A percentile compares a stretch with the other conserved stretches of the same genome.
Conservation (phyloP, 1,139 yeast genomes). For the Pichia sp. region DNA sequence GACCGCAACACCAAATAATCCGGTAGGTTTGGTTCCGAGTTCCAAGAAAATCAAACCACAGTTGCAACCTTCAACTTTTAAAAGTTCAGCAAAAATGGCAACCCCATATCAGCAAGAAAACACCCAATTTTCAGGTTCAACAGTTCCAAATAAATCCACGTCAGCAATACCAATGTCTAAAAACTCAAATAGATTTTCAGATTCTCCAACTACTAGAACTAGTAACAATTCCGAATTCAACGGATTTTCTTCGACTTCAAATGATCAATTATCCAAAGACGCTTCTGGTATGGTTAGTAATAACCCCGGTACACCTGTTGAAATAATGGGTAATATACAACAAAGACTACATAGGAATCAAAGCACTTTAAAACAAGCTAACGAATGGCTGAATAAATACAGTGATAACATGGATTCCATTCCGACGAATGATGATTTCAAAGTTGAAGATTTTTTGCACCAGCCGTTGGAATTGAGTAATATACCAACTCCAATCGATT, state of each 20-base stretch:
- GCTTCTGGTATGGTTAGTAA: background rate
- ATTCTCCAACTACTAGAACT: too few species aligned
- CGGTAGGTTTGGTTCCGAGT: background rate
- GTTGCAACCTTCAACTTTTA: background rate
- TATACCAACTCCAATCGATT: conserved; percentile 10
- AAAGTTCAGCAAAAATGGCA: background rate
- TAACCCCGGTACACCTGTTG: background rate
- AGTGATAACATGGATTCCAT: conserved; percentile 9
- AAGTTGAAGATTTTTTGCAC: conserved; percentile 27
- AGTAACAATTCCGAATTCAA: too few species aligned
- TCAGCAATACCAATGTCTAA: too few species aligned
- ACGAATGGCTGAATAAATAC: conserved; percentile 47
- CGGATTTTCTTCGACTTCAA: background rate
- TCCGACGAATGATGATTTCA: conserved; percentile 20
- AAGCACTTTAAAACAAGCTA: conserved; percentile 47
- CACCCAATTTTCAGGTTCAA: background rate
- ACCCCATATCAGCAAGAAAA: background rate
- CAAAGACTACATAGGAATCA: conserved; percentile 40
- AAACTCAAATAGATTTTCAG: too few species aligned
- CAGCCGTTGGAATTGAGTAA: conserved; percentile 20
- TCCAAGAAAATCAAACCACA: background rate
- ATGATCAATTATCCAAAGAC: background rate
- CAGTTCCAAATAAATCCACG: too few species aligned
- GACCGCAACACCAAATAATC: background rate
- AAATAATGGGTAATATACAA: conserved; percentile 22